These are phyloP conservation scores for Rhodotorula mucilaginosa DNA, from an alignment of 1,284 basidiomycete species.

Conservation along the genomic window DNA sequence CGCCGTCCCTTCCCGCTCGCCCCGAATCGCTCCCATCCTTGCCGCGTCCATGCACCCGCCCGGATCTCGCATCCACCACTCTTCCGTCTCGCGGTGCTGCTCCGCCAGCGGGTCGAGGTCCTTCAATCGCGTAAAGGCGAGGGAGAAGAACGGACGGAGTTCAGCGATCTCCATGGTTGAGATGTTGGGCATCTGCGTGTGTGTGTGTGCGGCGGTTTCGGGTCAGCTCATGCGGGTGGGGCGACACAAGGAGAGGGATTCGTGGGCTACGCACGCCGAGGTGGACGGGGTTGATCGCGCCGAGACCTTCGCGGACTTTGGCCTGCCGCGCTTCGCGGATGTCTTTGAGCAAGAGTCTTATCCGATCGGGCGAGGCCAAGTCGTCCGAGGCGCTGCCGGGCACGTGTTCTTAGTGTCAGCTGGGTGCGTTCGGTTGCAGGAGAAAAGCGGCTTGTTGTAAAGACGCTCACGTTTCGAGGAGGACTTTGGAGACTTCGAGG, in stretches of 20 bases:
- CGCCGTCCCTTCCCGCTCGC: conserved; percentile 4
- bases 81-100: conserved; percentile 21
- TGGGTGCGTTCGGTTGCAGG: background rate
- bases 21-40: conserved; percentile 7
- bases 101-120: conserved; percentile 40
- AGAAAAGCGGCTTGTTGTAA: background rate
- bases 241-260: no score
- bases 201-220: background rate
- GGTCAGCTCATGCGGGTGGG: background rate
- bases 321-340: conserved; percentile 90
- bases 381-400: conserved; percentile 78
- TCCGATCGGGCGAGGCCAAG: conserved; percentile 71
- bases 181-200: conserved; percentile 72
- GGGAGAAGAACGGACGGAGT: conserved; percentile 74
- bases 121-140: conserved; percentile 38
- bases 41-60: conserved; percentile 14
- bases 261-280: conserved; percentile 60
- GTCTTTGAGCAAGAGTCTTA: conserved; percentile 84
- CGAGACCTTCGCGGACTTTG: conserved; percentile 80
- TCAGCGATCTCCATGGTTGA: conserved; percentile 90
- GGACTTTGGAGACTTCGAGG: conserved; percentile 79
- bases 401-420: background rate
- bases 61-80: conserved; percentile 33
- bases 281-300: conserved; percentile 52
- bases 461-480: conserved; percentile 76